Conservation (phyloP, 768 basidiomycete species). For the Trametes coccinea region DNA sequence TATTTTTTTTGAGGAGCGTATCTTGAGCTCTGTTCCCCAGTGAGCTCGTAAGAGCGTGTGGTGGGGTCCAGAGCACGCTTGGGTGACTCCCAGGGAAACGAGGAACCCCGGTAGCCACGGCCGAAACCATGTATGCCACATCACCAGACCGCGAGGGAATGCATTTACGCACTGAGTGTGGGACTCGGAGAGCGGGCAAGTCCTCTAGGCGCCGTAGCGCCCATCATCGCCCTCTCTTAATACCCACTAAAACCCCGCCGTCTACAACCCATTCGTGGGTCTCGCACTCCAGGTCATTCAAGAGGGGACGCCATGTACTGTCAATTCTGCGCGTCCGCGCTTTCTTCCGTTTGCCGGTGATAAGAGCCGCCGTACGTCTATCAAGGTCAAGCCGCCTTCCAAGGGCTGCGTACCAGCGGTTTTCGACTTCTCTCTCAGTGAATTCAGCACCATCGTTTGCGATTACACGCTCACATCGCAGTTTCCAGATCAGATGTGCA, state of each 20-base stretch:
- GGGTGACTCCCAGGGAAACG: too few species aligned
- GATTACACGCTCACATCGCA: conserved; percentile 7
- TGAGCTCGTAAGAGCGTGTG: too few species aligned
- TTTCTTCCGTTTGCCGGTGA: neutral
- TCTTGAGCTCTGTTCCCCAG: too few species aligned
- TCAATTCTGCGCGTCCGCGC: neutral
- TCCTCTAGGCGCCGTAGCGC: neutral
- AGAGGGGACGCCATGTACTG: neutral
- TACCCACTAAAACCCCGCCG: conserved; percentile 12
- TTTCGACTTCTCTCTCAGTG: neutral
- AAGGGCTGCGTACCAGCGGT: neutral
- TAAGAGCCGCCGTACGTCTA: neutral
- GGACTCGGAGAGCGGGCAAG: neutral
- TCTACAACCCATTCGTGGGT: neutral
- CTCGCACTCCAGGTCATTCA: neutral
- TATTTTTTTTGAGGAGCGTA: too few species aligned
- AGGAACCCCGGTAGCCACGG: too few species aligned
- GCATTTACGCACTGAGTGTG: conserved; percentile 14
- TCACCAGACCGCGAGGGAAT: conserved; percentile 6
- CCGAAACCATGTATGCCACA: too few species aligned
- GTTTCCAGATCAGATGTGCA: conserved; percentile 8
- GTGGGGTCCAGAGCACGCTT: too few species aligned
- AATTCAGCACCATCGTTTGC: neutral
- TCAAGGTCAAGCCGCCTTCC: neutral
- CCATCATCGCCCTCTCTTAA: neutral